Conservation (phyloP, 495 filamentous ascomycete species). For the Aspergillus ostianus region DNA sequence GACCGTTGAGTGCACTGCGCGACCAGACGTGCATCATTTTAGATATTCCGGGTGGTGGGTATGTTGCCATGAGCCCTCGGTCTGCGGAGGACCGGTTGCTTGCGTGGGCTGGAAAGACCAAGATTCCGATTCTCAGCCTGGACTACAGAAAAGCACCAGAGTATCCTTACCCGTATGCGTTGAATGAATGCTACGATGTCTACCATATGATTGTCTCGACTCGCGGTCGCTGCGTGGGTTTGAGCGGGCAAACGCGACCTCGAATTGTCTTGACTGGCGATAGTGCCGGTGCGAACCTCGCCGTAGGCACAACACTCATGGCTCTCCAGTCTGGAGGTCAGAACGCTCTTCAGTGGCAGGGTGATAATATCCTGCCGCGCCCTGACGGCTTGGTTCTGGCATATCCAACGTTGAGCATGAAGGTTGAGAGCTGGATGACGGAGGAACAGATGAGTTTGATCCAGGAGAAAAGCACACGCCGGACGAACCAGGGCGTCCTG, state of each 20-base stretch:
- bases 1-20: constrained; percentile 70
- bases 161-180: constrained; percentile 88
- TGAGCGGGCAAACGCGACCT: constrained; percentile 70
- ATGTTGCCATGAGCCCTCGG: constrained; percentile 91
- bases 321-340: constrained; percentile 69
- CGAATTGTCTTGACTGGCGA: constrained; percentile 83
- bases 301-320: constrained; percentile 81
- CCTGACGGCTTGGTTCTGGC: constrained; percentile 82
- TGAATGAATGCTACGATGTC: constrained; percentile 96
- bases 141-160: constrained; percentile 96
- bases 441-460: constrained; percentile 97
- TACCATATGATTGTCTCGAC: constrained; percentile 78
- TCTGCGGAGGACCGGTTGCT: constrained; percentile 90
- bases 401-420: constrained; percentile 91
- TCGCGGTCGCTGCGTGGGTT: constrained; percentile 74
- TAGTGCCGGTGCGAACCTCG: constrained; percentile 89
- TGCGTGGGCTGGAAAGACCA: constrained; percentile 81
- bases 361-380: constrained; percentile 62
- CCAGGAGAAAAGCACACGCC: constrained; percentile 73
- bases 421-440: constrained; percentile 98
- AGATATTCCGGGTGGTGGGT: constrained; percentile 92
- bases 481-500: constrained; percentile 73
- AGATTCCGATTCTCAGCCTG: constrained; percentile 81
- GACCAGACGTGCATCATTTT: constrained; percentile 79
- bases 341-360: constrained; percentile 53